Conservation (phyloP, 257 asterid species). For the Jacaranda mimosifolia region DNA sequence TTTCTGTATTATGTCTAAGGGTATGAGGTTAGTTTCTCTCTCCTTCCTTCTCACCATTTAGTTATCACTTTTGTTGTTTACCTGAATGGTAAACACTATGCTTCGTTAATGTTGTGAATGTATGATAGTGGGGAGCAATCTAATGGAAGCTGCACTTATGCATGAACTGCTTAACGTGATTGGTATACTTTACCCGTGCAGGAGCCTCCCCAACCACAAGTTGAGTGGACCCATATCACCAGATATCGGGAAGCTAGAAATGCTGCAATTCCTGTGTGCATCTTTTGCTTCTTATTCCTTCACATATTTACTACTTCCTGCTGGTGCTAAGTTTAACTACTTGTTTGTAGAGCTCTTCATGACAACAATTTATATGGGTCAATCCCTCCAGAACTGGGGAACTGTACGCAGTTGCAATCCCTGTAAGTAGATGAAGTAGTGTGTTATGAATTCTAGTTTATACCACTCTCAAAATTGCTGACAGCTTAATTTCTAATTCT, state of each 20-base stretch:
- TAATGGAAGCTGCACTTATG: background rate
- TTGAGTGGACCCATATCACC: conserved; percentile 86
- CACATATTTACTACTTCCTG: conserved; percentile 25
- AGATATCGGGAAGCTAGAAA: conserved; percentile 88
- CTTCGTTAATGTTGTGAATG: background rate
- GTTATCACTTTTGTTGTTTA: conserved; percentile 3
- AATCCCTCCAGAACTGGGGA: conserved; percentile 90
- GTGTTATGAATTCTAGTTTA: conserved; percentile 7
- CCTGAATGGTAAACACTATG: background rate
- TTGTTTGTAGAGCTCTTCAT: conserved; percentile 76
- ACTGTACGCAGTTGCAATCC: conserved; percentile 83
- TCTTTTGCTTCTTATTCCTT: conserved; percentile 38
- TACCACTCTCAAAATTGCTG: conserved; percentile 27
- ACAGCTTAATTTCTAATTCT: conserved; percentile 19
- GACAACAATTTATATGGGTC: conserved; percentile 87
- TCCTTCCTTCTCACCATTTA: conserved; percentile 26
- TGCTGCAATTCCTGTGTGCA: conserved; percentile 83
- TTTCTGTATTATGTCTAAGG: background rate
- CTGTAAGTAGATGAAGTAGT: conserved; percentile 63
- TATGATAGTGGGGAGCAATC: background rate
- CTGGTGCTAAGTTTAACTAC: conserved; percentile 43
- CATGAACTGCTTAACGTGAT: conserved; percentile 30
- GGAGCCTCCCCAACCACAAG: conserved; percentile 93
- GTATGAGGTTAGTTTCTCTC: conserved; percentile 4
- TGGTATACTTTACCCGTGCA: conserved; percentile 47